Conservation (phyloP, 2,329 filamentous ascomycete species). For the Juglanconis juglandina region DNA sequence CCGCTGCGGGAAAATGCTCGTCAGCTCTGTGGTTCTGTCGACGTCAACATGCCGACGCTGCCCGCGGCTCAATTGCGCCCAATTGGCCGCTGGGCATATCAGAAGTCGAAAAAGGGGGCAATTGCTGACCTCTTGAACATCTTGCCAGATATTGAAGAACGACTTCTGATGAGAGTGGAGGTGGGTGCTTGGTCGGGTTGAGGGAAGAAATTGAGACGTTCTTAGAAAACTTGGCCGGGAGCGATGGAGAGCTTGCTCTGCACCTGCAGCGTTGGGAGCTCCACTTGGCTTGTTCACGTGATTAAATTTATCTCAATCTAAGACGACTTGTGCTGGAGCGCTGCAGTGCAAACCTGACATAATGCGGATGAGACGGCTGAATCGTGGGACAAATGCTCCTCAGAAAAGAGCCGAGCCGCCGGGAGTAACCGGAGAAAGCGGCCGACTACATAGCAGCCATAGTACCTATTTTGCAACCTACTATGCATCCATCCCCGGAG, state of each 20-base stretch:
- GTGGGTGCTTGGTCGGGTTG: conserved; percentile 39
- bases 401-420: no score
- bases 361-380: no score
- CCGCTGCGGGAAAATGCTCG: conserved; percentile 48
- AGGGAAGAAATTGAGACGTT: conserved; percentile 30
- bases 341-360: no score
- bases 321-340: no score
- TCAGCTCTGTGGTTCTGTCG: conserved; percentile 17
- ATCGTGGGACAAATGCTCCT: no score
- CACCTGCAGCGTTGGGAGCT: not conserved
- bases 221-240: conserved; percentile 19
- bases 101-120: conserved; percentile 27
- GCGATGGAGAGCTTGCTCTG: conserved; percentile 2
- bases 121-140: conserved; percentile 77
- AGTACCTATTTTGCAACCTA: no score
- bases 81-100: conserved; percentile 36
- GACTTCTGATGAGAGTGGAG: conserved; percentile 57
- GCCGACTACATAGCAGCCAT: no score
- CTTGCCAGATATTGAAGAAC: conserved; percentile 68
- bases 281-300: not conserved
- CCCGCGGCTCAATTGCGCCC: conserved; percentile 49
- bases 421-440: no score
- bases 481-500: no score
- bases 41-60: conserved; percentile 12
- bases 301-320: not conserved